Evolutionary conservation across 2,329 filamentous ascomycete species (phyloP).

Genomic region (Acephala macrosclerotiorum): DNA sequence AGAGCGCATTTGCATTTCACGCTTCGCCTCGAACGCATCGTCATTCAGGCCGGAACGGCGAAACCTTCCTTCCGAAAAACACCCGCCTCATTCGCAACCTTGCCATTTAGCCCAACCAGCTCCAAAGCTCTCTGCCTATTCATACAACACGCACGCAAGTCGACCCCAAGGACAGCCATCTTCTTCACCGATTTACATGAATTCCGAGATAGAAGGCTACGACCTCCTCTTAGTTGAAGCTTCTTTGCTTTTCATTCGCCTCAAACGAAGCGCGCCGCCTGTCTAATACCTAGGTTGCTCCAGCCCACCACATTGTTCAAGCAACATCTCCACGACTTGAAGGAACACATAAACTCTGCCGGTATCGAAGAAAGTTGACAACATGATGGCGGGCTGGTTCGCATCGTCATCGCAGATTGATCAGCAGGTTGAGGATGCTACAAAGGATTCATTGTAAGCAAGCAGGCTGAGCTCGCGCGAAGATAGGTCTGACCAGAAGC

Average conservation of each 20-base stretch:
- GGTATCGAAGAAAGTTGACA: conserved; percentile 34
- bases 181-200: not conserved
- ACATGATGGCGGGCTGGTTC: conserved; percentile 96
- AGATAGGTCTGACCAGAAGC: conserved; percentile 36
- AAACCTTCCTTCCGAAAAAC: not conserved
- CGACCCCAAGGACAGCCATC: conserved; percentile 1
- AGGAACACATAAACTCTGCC: not conserved
- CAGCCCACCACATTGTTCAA: conserved; percentile 3
- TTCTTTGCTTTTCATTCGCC: not conserved
- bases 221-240: not conserved
- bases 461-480: not conserved
- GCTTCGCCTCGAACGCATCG: not conserved
- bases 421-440: conserved; percentile 96
- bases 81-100: conserved; percentile 1
- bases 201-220: not conserved
- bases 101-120: not conserved
- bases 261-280: not conserved
- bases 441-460: conserved; percentile 82
- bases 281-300: not conserved
- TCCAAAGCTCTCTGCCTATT: conserved; percentile 7
- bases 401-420: conserved; percentile 92
- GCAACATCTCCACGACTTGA: not conserved
- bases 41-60: not conserved
- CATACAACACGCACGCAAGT: not conserved
- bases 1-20: not conserved